Evolutionary conservation across 1,284 basidiomycete genomes (phyloP).

Genomic region (Leccinum colubrinum): DNA sequence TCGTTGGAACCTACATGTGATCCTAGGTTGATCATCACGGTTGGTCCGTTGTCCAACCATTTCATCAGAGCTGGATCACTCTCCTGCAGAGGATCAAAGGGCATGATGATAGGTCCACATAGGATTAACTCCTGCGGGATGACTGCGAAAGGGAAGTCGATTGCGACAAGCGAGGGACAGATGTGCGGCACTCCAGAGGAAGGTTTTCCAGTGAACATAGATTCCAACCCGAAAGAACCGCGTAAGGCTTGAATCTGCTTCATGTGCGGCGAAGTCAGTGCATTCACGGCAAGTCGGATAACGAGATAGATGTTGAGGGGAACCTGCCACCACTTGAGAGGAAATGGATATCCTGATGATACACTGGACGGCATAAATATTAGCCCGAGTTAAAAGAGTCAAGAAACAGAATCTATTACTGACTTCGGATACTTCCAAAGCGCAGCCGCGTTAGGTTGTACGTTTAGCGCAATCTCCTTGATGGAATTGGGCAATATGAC

Average conservation of each 20-base stretch:
- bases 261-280: not conserved
- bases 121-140: conserved; percentile 1
- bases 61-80: conserved; percentile 8
- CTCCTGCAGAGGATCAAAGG: conserved; percentile 11
- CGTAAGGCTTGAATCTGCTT: not conserved
- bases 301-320: conserved; percentile 12
- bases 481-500: conserved; percentile 7
- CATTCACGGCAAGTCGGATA: not conserved
- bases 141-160: not conserved
- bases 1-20: not conserved
- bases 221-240: not conserved
- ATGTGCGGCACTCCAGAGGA: not conserved
- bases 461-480: not conserved
- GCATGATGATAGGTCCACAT: conserved; percentile 11
- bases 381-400: not conserved
- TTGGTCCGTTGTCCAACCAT: conserved; percentile 15
- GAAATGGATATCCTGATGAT: conserved; percentile 4
- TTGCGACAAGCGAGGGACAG: conserved; percentile 3
- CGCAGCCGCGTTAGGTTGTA: not conserved
- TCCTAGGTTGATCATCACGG: conserved; percentile 12
- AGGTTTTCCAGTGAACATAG: not conserved
- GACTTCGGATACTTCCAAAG: conserved; percentile 13
- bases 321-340: conserved; percentile 16
- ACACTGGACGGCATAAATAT: not conserved
- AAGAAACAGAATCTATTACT: not conserved